phyloP scores from a whole-genome alignment of 768 basidiomycete genomes.

The Kwoniella shandongensis region DNA sequence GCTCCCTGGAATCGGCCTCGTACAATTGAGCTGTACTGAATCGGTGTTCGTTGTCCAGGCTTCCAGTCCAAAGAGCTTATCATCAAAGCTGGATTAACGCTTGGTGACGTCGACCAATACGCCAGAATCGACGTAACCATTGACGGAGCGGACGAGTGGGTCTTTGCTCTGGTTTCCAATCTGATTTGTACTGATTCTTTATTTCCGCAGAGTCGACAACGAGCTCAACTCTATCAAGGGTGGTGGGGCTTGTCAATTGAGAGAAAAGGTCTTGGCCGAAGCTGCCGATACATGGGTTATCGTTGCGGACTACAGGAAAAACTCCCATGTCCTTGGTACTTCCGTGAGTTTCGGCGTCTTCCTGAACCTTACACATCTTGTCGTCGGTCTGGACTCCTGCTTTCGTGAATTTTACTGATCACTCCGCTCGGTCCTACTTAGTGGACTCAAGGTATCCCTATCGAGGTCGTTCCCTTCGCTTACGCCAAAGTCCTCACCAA shows the following conservation, averaged over 20 bases:
- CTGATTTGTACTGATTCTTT: slow-evolving; percentile 11
- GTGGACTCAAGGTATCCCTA: slow-evolving; percentile 86
- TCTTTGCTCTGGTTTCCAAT: slow-evolving; percentile 14
- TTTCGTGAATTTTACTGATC: not conserved
- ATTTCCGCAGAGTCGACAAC: slow-evolving; percentile 68
- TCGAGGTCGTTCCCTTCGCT: slow-evolving; percentile 96
- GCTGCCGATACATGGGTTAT: slow-evolving; percentile 88
- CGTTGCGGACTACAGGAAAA: slow-evolving; percentile 95
- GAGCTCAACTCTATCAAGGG: slow-evolving; percentile 92
- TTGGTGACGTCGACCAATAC: slow-evolving; percentile 89
- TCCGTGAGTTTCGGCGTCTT: slow-evolving; percentile 61
- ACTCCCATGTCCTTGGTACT: slow-evolving; percentile 75
- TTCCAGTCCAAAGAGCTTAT: slow-evolving; percentile 98
- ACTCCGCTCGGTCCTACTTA: slow-evolving; percentile 47
- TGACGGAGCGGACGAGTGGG: slow-evolving; percentile 95
- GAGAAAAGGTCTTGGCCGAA: slow-evolving; percentile 97
- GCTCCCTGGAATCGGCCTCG: not conserved
- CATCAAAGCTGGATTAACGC: slow-evolving; percentile 68
- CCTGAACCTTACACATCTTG: not conserved
- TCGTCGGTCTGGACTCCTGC: too few relatives aligned
- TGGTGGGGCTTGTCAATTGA: slow-evolving; percentile 91
- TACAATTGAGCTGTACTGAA: not conserved
- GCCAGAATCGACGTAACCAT: slow-evolving; percentile 91
- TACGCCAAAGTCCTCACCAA: slow-evolving; percentile 82
- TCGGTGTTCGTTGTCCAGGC: slow-evolving; percentile 55